These are phyloP conservation scores for Alternaria sp. DNA, from an alignment of 2,329 filamentous ascomycete species.

Conservation along the genomic window DNA sequence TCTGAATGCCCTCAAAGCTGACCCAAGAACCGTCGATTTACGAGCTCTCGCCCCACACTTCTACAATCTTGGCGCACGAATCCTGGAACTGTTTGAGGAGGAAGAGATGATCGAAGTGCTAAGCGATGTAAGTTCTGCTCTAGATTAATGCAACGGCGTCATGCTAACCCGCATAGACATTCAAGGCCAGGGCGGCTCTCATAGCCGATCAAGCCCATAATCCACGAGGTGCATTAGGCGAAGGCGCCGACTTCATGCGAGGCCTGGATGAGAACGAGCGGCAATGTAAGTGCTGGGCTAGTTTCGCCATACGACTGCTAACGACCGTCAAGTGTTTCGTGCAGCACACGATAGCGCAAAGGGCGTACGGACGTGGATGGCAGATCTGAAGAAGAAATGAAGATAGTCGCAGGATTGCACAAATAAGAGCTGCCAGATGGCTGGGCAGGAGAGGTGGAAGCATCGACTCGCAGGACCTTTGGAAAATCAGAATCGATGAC, in stretches of 20 bases:
- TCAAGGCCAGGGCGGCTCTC: conserved; percentile 80
- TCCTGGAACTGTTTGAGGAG: conserved; percentile 91
- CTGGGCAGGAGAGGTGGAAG: not conserved
- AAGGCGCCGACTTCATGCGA: conserved; percentile 80
- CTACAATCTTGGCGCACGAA: conserved; percentile 83
- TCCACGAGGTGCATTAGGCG: conserved; percentile 71
- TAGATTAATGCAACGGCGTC: not conserved
- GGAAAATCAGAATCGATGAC: not conserved
- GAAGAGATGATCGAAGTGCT: conserved; percentile 75
- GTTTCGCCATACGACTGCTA: conserved; percentile 1
- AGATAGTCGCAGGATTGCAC: not conserved
- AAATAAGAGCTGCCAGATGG: not conserved
- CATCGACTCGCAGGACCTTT: not conserved
- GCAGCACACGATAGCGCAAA: conserved; percentile 59
- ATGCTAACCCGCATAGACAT: conserved; percentile 63
- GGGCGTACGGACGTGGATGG: conserved; percentile 56
- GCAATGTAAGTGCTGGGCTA: conserved; percentile 56
- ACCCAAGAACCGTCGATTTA: conserved; percentile 84
- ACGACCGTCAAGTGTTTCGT: conserved; percentile 53
- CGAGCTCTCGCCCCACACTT: conserved; percentile 86
- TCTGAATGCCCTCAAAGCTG: conserved; percentile 87
- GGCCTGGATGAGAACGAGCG: conserved; percentile 92
- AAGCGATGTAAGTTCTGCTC: conserved; percentile 48
- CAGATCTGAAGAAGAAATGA: conserved; percentile 52
- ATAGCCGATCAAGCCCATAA: conserved; percentile 91